phyloP scores from a whole-genome alignment of 495 filamentous ascomycete species.

The Trichocladium antarcticum region DNA sequence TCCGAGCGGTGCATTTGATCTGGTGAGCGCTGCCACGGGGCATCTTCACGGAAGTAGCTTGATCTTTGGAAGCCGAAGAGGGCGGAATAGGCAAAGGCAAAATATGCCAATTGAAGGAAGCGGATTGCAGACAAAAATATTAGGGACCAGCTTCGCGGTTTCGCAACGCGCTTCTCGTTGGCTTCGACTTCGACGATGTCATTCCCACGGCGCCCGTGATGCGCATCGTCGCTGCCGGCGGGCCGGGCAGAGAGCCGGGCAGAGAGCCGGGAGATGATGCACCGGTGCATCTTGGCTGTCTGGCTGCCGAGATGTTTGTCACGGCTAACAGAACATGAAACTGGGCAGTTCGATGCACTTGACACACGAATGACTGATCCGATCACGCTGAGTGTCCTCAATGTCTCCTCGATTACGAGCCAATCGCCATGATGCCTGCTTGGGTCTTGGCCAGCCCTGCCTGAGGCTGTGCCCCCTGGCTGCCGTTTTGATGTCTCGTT shows the following conservation, averaged over 20 bases:
- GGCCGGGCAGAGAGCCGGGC: not conserved
- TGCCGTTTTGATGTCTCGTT: not conserved
- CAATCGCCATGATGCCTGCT: not conserved
- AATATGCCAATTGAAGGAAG: conserved; percentile 10
- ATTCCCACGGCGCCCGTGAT: too few relatives aligned
- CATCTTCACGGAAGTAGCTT: conserved; percentile 4
- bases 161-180: conserved; percentile 59
- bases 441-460: not conserved
- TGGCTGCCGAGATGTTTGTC: not conserved
- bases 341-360: not conserved
- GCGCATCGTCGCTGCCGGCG: not conserved
- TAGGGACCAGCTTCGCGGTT: conserved; percentile 8
- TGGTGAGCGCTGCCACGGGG: conserved; percentile 3
- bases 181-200: too few relatives aligned
- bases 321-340: not conserved
- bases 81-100: conserved; percentile 4
- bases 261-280: not conserved
- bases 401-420: not conserved
- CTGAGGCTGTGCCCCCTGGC: conserved; percentile 10
- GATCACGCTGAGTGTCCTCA: too few relatives aligned
- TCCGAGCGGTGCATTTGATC: not conserved
- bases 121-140: conserved; percentile 2
- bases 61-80: conserved; percentile 6
- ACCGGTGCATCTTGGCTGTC: conserved; percentile 2
- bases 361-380: too few relatives aligned